A percentile compares a stretch with the other conserved stretches of the same genome.
Conservation (phyloP, 2,329 filamentous ascomycete genomes). For the Aspergillus novofumigatus region DNA sequence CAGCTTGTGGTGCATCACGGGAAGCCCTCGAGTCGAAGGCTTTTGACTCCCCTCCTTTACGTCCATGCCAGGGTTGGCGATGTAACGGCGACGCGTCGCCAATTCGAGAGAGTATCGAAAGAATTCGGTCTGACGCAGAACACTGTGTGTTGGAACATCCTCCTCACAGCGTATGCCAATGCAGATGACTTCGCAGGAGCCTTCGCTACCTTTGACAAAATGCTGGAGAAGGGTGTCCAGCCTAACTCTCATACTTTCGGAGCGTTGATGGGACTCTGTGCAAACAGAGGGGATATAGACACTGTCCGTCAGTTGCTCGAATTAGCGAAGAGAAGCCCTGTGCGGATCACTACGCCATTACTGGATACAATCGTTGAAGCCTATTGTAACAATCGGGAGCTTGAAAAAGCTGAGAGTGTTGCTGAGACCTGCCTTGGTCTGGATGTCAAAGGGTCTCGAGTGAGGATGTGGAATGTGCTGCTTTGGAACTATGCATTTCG, state of each 20-base stretch:
- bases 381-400: conserved; percentile 56
- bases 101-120: conserved; percentile 59
- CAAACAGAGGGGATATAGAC: conserved; percentile 67
- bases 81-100: conserved; percentile 52
- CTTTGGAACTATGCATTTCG: conserved; percentile 64
- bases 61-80: conserved; percentile 69
- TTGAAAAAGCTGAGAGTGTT: conserved; percentile 55
- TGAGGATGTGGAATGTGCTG: conserved; percentile 73
- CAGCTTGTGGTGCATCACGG: conserved; percentile 38
- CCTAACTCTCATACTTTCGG: conserved; percentile 65
- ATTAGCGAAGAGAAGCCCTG: conserved; percentile 52
- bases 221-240: conserved; percentile 47
- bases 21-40: conserved; percentile 24
- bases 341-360: conserved; percentile 56
- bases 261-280: conserved; percentile 69
- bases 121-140: conserved; percentile 57
- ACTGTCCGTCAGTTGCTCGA: conserved; percentile 63
- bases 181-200: conserved; percentile 64
- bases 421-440: conserved; percentile 54
- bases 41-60: conserved; percentile 59
- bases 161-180: conserved; percentile 67
- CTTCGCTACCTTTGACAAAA: conserved; percentile 58
- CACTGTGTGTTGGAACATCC: conserved; percentile 66
- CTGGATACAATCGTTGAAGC: conserved; percentile 63
- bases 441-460: conserved; percentile 50